Percentiles rank a stretch among this genome's conserved stretches.
Evolutionary conservation across 306 rosid species (phyloP).

Genomic region (Prunus mume): DNA sequence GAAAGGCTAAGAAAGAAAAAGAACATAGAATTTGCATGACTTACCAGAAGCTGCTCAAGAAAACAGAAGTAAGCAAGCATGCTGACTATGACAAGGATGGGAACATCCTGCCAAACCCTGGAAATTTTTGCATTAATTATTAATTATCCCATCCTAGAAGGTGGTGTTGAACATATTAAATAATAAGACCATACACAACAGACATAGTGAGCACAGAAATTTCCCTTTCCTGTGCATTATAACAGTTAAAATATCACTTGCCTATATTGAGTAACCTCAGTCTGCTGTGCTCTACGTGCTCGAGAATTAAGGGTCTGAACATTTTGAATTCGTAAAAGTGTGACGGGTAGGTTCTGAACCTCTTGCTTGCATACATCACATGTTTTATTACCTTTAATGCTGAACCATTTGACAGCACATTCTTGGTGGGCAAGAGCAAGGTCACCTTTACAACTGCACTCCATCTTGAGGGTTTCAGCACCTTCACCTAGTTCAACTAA

Average conservation of each 20-base stretch:
- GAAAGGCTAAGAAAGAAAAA: not conserved
- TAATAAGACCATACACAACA: not conserved
- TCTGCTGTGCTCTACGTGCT: constrained; percentile 35
- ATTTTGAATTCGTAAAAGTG: constrained; percentile 55
- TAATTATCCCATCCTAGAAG: constrained; percentile 23
- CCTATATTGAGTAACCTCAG: constrained; percentile 53
- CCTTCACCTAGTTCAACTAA: constrained; percentile 68
- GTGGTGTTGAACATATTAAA: not conserved
- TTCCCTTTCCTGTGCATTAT: not conserved
- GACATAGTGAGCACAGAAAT: not conserved
- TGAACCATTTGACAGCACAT: constrained; percentile 83
- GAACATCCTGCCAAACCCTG: constrained; percentile 61
- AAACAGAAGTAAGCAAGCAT: constrained; percentile 51
- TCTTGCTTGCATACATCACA: constrained; percentile 89
- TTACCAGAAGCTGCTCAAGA: constrained; percentile 52
- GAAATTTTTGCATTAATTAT: constrained; percentile 2
- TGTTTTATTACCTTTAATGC: constrained; percentile 76
- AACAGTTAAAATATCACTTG: constrained; percentile 29
- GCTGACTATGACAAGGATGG: constrained; percentile 44
- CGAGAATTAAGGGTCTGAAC: constrained; percentile 24
- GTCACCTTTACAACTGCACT: constrained; percentile 89
- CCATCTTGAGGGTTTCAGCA: constrained; percentile 68
- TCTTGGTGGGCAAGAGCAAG: constrained; percentile 84
- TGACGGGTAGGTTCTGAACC: constrained; percentile 72
- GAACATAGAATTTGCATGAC: constrained; percentile 9